Evolutionary conservation across 176 grass and related monocot species (phyloP).

Genomic region (Urochloa ruziziensis): DNA sequence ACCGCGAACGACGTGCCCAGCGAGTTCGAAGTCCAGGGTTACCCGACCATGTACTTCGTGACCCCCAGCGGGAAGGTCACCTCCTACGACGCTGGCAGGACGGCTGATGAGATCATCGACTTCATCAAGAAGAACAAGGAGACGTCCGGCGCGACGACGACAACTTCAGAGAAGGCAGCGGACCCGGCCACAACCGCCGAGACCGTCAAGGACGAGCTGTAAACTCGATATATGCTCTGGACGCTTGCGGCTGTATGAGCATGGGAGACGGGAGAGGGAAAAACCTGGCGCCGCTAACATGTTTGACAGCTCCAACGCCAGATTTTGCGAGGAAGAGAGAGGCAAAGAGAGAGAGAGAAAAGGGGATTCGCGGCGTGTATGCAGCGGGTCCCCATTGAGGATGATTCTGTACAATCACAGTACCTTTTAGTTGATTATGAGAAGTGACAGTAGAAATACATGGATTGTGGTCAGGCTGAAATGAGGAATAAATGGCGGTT

Average conservation of each 20-base stretch:
- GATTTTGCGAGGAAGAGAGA: slow-evolving; percentile 25
- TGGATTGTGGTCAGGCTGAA: not conserved
- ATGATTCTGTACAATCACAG: slow-evolving; percentile 37
- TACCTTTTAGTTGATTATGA: slow-evolving; percentile 30
- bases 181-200: not conserved
- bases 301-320: slow-evolving; percentile 35
- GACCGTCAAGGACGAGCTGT: slow-evolving; percentile 62
- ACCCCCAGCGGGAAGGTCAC: slow-evolving; percentile 68
- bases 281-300: slow-evolving; percentile 27
- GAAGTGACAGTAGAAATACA: slow-evolving; percentile 4
- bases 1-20: slow-evolving; percentile 74
- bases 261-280: not conserved
- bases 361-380: not conserved
- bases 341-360: not conserved
- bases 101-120: slow-evolving; percentile 52
- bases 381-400: slow-evolving; percentile 26
- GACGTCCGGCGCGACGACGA: not conserved
- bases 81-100: slow-evolving; percentile 55
- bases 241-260: slow-evolving; percentile 10
- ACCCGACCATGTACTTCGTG: slow-evolving; percentile 84
- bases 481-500: slow-evolving; percentile 34
- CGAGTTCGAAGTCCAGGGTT: slow-evolving; percentile 65
- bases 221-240: not conserved
- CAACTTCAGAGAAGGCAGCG: not conserved
- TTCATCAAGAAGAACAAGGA: slow-evolving; percentile 81